Conservation (phyloP, 345 rosid genomes). For the Brassica incana region DNA sequence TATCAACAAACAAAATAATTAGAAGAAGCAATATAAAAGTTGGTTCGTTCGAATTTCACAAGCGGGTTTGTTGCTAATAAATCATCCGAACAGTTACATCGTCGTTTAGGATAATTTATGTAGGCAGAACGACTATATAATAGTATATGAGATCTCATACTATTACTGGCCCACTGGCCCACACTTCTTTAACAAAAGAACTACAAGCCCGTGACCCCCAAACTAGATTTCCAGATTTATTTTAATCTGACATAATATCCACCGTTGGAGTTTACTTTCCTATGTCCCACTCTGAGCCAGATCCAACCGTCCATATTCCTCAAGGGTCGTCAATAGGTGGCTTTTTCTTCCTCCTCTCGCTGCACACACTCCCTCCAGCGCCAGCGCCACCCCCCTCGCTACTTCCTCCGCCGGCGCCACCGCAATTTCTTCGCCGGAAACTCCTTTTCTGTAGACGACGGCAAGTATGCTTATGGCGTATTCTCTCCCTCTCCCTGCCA, state of each 20-base stretch:
- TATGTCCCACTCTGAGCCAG: conserved; percentile 42
- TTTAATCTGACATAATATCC: conserved; percentile 36
- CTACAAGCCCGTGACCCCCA: conserved; percentile 43
- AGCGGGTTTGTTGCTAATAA: too few species aligned
- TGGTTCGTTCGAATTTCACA: too few species aligned
- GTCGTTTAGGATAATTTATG: too few species aligned
- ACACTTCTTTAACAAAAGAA: conserved; percentile 38
- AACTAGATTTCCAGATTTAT: conserved; percentile 36
- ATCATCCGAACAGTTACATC: too few species aligned
- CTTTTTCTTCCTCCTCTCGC: conserved; percentile 80
- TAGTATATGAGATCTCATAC: neutral
- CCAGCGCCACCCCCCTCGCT: conserved; percentile 77
- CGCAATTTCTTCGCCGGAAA: conserved; percentile 12
- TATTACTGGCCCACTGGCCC: conserved; percentile 18
- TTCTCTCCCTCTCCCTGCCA: conserved; percentile 50
- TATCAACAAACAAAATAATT: too few species aligned
- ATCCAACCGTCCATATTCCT: conserved; percentile 65
- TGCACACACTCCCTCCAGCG: conserved; percentile 70
- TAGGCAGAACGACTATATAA: too few species aligned
- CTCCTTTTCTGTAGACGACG: conserved; percentile 51
- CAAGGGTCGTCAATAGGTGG: conserved; percentile 69
- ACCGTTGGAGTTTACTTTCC: conserved; percentile 43
- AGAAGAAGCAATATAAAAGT: too few species aligned
- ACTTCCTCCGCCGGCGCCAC: conserved; percentile 86
- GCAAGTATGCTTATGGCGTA: conserved; percentile 75